Conservation (phyloP, 2,329 filamentous ascomycete species). For the Cryphonectria nitschkei region DNA sequence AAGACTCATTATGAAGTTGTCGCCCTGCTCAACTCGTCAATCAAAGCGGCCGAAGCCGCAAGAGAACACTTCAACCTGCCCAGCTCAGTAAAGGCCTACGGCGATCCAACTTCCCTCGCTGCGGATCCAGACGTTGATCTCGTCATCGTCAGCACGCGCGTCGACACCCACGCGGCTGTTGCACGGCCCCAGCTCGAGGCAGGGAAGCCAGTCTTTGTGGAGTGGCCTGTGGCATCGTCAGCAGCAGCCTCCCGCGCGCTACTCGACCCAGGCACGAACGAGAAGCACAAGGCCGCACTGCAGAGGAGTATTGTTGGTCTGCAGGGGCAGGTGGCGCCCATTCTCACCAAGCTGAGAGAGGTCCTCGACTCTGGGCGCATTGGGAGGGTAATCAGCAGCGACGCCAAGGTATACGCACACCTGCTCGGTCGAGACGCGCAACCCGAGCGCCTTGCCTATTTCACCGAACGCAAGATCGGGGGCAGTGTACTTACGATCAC, state of each 20-base stretch:
- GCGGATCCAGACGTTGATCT: slow-evolving; percentile 51
- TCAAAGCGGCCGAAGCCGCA: slow-evolving; percentile 46
- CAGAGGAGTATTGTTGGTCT: slow-evolving; percentile 52
- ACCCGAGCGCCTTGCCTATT: slow-evolving; percentile 28
- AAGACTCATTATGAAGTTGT: slow-evolving; percentile 48
- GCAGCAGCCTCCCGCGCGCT: slow-evolving; percentile 48
- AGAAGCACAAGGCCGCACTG: slow-evolving; percentile 33
- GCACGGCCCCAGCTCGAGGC: slow-evolving; percentile 47
- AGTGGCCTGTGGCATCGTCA: slow-evolving; percentile 52
- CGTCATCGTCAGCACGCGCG: slow-evolving; percentile 48
- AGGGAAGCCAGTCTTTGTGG: slow-evolving; percentile 53
- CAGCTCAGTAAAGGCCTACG: slow-evolving; percentile 46
- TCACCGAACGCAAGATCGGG: slow-evolving; percentile 9
- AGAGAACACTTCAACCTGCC: slow-evolving; percentile 45
- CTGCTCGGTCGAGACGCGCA: slow-evolving; percentile 28
- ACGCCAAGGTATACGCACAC: slow-evolving; percentile 30
- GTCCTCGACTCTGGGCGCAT: slow-evolving; percentile 47
- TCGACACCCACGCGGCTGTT: slow-evolving; percentile 47
- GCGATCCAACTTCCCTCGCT: slow-evolving; percentile 46
- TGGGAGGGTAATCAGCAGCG: slow-evolving; percentile 45
- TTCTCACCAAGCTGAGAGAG: slow-evolving; percentile 45
- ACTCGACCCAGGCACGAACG: slow-evolving; percentile 8
- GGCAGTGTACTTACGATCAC: slow-evolving; percentile 17
- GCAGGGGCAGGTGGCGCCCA: slow-evolving; percentile 48
- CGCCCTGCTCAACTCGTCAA: slow-evolving; percentile 53